phyloP scores from a whole-genome alignment of 192 early-diverging fungal species.

The Fimicolochytrium jonesii region DNA sequence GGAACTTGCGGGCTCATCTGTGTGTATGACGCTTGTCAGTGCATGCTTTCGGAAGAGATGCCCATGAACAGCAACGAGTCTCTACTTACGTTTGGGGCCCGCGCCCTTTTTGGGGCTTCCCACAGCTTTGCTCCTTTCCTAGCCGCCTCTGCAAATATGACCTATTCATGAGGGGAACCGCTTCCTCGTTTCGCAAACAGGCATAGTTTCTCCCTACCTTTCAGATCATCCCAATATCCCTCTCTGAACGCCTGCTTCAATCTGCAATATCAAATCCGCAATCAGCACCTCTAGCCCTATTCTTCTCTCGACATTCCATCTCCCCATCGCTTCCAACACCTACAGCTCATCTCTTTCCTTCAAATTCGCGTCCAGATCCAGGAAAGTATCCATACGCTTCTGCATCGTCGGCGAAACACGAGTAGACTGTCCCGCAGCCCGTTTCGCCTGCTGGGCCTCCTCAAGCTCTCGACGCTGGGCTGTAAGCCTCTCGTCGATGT shows the following conservation, averaged over 20 bases:
- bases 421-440: not conserved
- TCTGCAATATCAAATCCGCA: too few relatives aligned
- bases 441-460: slow-evolving; percentile 20
- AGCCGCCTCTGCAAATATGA: slow-evolving; percentile 32
- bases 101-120: slow-evolving; percentile 33
- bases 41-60: not conserved
- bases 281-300: too few relatives aligned
- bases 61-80: too few relatives aligned
- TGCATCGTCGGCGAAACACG: slow-evolving; percentile 18
- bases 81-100: slow-evolving; percentile 12
- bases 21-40: not conserved
- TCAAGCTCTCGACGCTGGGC: slow-evolving; percentile 31
- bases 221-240: slow-evolving; percentile 39
- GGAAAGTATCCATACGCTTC: slow-evolving; percentile 30
- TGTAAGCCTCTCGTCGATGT: slow-evolving; percentile 25
- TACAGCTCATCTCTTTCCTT: slow-evolving; percentile 30
- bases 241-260: slow-evolving; percentile 31
- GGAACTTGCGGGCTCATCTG: slow-evolving; percentile 28
- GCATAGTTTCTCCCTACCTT: slow-evolving; percentile 10
- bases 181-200: not conserved
- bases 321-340: too few relatives aligned
- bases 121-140: slow-evolving; percentile 45
- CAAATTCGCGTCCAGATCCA: slow-evolving; percentile 26
- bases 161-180: too few relatives aligned
- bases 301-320: too few relatives aligned